Base-by-base conservation (phyloP, 2,329 filamentous ascomycete species). In the Chrysoporthe puriensis region DNA sequence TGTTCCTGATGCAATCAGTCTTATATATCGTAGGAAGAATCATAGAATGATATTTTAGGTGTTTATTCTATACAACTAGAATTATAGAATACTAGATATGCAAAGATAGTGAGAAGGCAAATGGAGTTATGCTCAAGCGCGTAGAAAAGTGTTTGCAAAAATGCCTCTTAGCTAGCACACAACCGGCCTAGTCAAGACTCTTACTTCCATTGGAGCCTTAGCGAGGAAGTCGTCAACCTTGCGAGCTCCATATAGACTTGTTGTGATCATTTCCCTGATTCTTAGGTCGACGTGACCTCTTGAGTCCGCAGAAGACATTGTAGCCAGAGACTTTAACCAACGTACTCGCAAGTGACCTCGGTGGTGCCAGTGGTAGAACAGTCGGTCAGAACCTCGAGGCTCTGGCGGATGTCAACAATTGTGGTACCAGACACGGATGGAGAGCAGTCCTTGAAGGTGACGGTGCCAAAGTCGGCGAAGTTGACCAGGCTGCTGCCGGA, bases 391-490 rank as follows among this genome's bases (percentile, higher is more conserved):
- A 70, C 62, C 21, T 63, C 16, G 43, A 40, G 50, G 60, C 34
- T 43, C 36, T 70, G 67, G 43, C 57, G 36, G 59, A 70, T 70
- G 44, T 70, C 63, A 36, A 69, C 64, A 77, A 77, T 84, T 0
- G 85, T 85, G 0, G 83, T 78, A 44, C 77, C 76, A 40, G 67
- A 71, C 36, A 72, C 72, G 16, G 73, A 75, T 13, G 79, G 80
- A 18, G 72, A 72, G 40, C 78, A 76, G 57, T 71, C 72, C 1
- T 76, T 78, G 73, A 84, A 84, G 16, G 76, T 75, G 11, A 85
- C 77, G 5, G 72, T 77, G 26, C 78, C 79, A 66, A 85, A 86
- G 71, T 84, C 73, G 43, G 78, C 81, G 62, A 86, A 77, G 0
- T 77, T 70, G 3, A 85, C 80, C 65, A 82, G 77, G 4, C 72